phyloP scores from a whole-genome alignment of 2,329 filamentous ascomycete genomes.

The Penicillium glabrum region DNA sequence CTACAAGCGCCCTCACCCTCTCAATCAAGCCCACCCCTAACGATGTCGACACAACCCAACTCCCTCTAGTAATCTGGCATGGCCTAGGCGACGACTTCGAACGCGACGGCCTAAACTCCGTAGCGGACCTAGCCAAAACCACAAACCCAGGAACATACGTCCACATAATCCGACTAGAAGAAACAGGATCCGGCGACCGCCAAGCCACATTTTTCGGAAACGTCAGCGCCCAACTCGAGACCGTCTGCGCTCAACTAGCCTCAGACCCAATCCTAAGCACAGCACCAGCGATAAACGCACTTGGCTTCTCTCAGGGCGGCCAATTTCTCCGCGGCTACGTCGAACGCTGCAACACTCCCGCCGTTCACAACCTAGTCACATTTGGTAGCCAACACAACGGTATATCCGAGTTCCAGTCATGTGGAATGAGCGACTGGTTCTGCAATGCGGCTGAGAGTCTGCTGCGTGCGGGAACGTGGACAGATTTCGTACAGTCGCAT shows the following conservation, averaged over 20 bases:
- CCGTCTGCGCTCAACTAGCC: conserved; percentile 76
- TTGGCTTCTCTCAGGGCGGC: conserved; percentile 94
- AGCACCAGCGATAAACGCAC: conserved; percentile 79
- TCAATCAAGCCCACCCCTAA: conserved; percentile 13
- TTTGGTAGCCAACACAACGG: conserved; percentile 93
- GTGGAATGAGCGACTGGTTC: conserved; percentile 69
- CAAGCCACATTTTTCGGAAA: conserved; percentile 89
- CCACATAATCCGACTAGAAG: conserved; percentile 72
- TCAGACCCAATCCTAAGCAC: conserved; percentile 76
- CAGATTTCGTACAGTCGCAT: conserved; percentile 69
- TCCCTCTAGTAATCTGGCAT: conserved; percentile 95
- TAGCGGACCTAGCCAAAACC: conserved; percentile 70
- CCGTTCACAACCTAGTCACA: conserved; percentile 76
- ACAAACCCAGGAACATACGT: conserved; percentile 81
- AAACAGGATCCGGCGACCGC: conserved; percentile 67
- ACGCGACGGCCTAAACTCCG: conserved; percentile 68
- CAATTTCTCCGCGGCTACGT: conserved; percentile 92
- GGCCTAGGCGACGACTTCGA: conserved; percentile 69
- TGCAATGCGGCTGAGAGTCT: conserved; percentile 79
- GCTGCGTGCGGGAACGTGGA: conserved; percentile 79
- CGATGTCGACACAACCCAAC: conserved; percentile 48
- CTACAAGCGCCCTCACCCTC: conserved; percentile 14
- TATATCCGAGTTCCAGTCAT: conserved; percentile 78
- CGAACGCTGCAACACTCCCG: conserved; percentile 78
- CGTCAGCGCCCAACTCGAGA: conserved; percentile 71